Conservation (phyloP, 495 filamentous ascomycete genomes). For the Penicillium parvum region DNA sequence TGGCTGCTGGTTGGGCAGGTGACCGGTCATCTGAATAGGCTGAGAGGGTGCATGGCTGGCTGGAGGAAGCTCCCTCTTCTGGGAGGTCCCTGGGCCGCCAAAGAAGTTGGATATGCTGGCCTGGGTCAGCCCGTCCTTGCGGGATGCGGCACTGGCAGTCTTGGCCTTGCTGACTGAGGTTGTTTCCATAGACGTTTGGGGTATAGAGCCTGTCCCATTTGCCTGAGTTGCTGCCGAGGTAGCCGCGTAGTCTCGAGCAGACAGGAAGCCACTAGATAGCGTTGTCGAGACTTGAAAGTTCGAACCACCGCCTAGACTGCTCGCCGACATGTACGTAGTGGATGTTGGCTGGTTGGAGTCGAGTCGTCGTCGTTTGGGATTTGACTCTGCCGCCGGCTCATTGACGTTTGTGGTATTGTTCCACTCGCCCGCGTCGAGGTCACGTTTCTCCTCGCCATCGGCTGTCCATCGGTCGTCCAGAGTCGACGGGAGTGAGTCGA, state of each 20-base stretch:
- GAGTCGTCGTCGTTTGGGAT: slow-evolving; percentile 34
- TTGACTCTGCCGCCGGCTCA: slow-evolving; percentile 19
- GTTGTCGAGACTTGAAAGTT: slow-evolving; percentile 34
- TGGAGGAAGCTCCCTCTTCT: slow-evolving; percentile 14
- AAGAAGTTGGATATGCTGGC: slow-evolving; percentile 42
- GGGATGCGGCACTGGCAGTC: slow-evolving; percentile 7
- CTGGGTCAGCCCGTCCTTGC: slow-evolving; percentile 31
- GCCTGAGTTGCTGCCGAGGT: slow-evolving; percentile 15
- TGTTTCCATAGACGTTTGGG: slow-evolving; percentile 2
- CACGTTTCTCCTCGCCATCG: slow-evolving; percentile 48
- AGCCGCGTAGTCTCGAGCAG: slow-evolving; percentile 40
- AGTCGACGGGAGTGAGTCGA: slow-evolving; percentile 42
- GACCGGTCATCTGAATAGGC: slow-evolving; percentile 8
- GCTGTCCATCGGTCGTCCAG: slow-evolving; percentile 63
- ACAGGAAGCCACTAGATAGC: slow-evolving; percentile 34
- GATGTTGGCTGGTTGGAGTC: slow-evolving; percentile 24
- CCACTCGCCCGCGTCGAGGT: slow-evolving; percentile 37
- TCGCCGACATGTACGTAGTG: slow-evolving; percentile 21
- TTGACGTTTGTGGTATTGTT: slow-evolving; percentile 20
- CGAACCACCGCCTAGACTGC: slow-evolving; percentile 25
- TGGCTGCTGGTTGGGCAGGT: slow-evolving; percentile 8
- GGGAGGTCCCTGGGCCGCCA: slow-evolving; percentile 19
- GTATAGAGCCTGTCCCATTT: neutral
- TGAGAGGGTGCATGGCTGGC: slow-evolving; percentile 12
- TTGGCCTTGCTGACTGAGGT: slow-evolving; percentile 18